Base-by-base conservation (phyloP, 1,284 basidiomycete species). In the Malassezia vespertilionis region DNA sequence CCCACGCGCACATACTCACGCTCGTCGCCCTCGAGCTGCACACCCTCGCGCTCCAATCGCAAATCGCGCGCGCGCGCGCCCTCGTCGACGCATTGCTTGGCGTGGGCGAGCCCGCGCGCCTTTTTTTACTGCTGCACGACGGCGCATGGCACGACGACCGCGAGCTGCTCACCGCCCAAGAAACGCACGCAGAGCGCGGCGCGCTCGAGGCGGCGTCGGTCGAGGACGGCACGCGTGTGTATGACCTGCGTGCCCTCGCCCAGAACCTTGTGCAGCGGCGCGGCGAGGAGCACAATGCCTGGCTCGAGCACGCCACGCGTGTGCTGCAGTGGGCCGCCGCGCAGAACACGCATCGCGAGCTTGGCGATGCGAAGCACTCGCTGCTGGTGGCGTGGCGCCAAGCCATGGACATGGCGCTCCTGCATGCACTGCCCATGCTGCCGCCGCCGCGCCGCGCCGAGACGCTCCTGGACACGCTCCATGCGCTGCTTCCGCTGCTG, bases 1-100 rank as follows among this genome's bases (percentile, higher is more conserved):
- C 86, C 40, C 82, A 86, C 33, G 83, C 86, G 1, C 85, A 82
- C 73, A 79, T 96, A 20, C 78, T 96, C 47, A 83, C 91, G 53
- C 78, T 86, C 20, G 81, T 83, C 6, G 86, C 90, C 0, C 76
- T 97, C 21, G 93, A 97, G 65, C 74, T 95, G 11, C 90, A 91
- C 57, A 79, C 86, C 14, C 77, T 91, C 44, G 83, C 84, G 4
- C 82, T 79, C 58, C 82, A 82, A 58, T 81, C 81, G 0, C 70
- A 48, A 55, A 60, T 53, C 24, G 53, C 64, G 12, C 62, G 63
- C 33, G 65, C 72, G 20, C 52, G 60, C 8, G 48, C 59, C 10
- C 57, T 71, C 1, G 53, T 71, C 0, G 57, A 57, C 0, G 61
- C 60, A 0, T 55, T 71, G 1, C 63, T 71, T 38, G 69, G 58